Evolutionary conservation across 192 early-diverging fungal species (phyloP), one percentile per base, ranked within the genome.

Genomic region (Phlyctochytrium bullatum): DNA sequence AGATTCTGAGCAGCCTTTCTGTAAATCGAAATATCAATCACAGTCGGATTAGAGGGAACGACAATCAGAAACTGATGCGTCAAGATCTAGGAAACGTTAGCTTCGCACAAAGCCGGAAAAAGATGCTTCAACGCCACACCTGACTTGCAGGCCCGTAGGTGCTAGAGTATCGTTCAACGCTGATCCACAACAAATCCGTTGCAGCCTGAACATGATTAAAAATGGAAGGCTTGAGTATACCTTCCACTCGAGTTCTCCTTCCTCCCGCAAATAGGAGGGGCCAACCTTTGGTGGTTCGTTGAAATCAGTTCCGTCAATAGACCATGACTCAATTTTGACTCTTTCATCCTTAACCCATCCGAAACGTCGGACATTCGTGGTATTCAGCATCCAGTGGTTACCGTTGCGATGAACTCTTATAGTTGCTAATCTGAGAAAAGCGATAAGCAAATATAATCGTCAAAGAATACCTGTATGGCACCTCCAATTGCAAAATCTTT

Each of bases 351-450:
- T 66, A 27, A 76, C 53, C 36, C 88, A 88, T 6, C 72, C 72
- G 52, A 89, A 85, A 2, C 88, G 77, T 0, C 84, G 66, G 23
- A 89, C 79, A 62, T 89, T 89, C n/a, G 76, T 87, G 3, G 88
- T 88, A 33, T 69, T 82, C 10, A 89, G 52, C 10, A 72, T 61
- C 84, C 78, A 84, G 23, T 75, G 61, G 25, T 59, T 63, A 33
- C 35, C 73, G 58, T 24, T 52, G 16, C 63, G 54, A 34, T 67
- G 61, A 23, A 77, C 71, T 14, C 51, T 68, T 33, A 72, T 76
- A 2, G 36, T 70, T 1, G 40, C 73, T 20, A 83, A 57, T 64
- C 78, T 73, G 34, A 34, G 0, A 2, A 28, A 52, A 25, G 34
- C 6, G 4, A 25, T 10, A 57, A 57, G 10, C 27, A 10, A 27